Evolutionary conservation across 768 basidiomycete species (phyloP).

Genomic region (Lyophyllum semitale): DNA sequence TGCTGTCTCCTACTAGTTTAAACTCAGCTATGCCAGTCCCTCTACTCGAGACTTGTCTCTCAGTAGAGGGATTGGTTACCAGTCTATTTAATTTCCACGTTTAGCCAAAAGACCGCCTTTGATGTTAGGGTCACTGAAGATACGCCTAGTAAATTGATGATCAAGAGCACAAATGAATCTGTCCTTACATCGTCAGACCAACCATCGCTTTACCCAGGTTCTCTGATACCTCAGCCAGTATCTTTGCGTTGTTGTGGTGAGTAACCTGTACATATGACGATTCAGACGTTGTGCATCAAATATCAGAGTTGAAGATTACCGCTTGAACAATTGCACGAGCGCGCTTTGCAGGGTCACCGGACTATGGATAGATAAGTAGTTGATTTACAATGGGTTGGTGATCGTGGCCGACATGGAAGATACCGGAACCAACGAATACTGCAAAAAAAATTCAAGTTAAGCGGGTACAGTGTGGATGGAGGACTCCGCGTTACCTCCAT

Average conservation of each 20-base stretch:
- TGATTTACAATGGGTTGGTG: neutral
- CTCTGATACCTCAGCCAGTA: conserved; percentile 89
- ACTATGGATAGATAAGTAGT: conserved; percentile 41
- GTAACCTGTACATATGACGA: conserved; percentile 60
- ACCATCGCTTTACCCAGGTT: conserved; percentile 92
- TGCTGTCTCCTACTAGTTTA: too few species aligned
- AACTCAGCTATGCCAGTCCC: too few species aligned
- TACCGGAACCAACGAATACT: conserved; percentile 98
- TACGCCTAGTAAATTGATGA: conserved; percentile 1
- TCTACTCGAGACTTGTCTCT: too few species aligned
- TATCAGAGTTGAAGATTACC: conserved; percentile 38
- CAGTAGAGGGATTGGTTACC: too few species aligned
- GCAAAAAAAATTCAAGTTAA: conserved; percentile 11
- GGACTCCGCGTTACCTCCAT: conserved; percentile 68
- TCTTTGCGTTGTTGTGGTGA: conserved; percentile 92
- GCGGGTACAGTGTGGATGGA: conserved; percentile 4
- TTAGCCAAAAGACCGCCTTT: conserved; percentile 71
- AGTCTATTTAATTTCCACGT: conserved; percentile 72
- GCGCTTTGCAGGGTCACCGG: conserved; percentile 90
- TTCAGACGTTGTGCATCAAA: conserved; percentile 9
- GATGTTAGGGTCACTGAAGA: conserved; percentile 57
- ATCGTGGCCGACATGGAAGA: conserved; percentile 76
- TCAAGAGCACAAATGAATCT: neutral
- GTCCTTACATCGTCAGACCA: conserved; percentile 82
- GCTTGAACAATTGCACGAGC: conserved; percentile 97